These are phyloP conservation scores for Skeletonema menzelii DNA, from an alignment of 108 stramenopile species.

Conservation along the genomic window DNA sequence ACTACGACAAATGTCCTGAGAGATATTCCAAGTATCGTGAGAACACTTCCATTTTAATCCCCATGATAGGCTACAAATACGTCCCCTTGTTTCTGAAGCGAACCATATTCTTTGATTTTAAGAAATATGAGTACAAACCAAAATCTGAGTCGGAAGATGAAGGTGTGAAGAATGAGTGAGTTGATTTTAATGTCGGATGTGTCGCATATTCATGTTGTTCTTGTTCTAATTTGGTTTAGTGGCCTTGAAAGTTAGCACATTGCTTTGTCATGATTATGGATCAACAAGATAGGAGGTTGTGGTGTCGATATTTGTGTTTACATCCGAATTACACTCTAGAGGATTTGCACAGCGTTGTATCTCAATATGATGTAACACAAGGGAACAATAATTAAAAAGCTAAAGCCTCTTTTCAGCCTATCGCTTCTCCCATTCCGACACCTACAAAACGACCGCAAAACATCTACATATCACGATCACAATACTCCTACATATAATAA, in stretches of 20 bases:
- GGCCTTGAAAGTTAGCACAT: not conserved
- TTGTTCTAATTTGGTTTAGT: not conserved
- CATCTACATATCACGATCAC: no score
- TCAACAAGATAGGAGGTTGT: not conserved
- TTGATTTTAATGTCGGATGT: not conserved
- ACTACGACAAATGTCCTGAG: conserved; percentile 59
- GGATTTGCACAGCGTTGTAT: not conserved
- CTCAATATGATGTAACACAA: no score
- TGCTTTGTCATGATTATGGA: not conserved
- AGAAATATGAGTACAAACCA: conserved; percentile 62
- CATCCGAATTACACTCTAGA: not conserved
- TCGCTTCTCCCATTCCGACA: no score
- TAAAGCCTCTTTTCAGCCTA: no score
- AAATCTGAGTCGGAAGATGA: not conserved
- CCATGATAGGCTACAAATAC: conserved; percentile 55
- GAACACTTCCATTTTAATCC: conserved; percentile 61
- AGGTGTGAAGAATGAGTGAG: conserved; percentile 9
- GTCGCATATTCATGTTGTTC: not conserved
- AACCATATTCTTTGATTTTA: conserved; percentile 62
- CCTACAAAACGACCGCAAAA: no score
- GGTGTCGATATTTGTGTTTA: not conserved
- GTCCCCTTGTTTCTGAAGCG: conserved; percentile 54
- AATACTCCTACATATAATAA: no score
- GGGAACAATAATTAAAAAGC: no score
- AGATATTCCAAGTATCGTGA: conserved; percentile 50